These are phyloP conservation scores for Choiromyces venosus DNA, from an alignment of 495 filamentous ascomycete genomes.

Conservation along the genomic window DNA sequence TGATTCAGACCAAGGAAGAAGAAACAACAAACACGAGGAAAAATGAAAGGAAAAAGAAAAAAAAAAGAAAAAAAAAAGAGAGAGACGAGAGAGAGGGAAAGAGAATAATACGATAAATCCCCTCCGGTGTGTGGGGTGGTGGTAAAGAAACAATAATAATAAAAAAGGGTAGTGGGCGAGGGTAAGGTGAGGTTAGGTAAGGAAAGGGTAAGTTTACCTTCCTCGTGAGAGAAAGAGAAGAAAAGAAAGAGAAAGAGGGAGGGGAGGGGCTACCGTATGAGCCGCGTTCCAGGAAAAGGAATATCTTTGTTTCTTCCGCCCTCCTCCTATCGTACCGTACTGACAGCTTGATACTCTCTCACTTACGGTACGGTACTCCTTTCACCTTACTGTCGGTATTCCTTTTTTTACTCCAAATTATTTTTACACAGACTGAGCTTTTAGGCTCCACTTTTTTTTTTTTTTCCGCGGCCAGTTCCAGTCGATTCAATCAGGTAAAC, in stretches of 20 bases:
- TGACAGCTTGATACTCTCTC: background rate
- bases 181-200: background rate
- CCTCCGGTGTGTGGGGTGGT: background rate
- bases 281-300: conserved; percentile 1
- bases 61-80: conserved; percentile 5
- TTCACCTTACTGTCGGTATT: background rate
- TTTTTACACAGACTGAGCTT: background rate
- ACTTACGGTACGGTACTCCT: background rate
- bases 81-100: conserved; percentile 1
- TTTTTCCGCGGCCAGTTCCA: background rate
- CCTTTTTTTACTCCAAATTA: background rate
- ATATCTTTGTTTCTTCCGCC: background rate
- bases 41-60: background rate
- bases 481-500: no score
- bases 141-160: background rate
- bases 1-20: background rate
- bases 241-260: background rate
- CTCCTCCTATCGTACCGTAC: background rate
- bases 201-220: background rate
- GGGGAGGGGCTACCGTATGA: background rate
- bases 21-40: background rate
- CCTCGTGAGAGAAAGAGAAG: background rate
- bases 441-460: background rate
- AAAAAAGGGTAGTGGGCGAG: background rate
- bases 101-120: conserved; percentile 2